Evolutionary conservation across 1,284 basidiomycete genomes (phyloP), one percentile per base, ranked within the genome.

Genomic region (Rugosomyces carneus): DNA sequence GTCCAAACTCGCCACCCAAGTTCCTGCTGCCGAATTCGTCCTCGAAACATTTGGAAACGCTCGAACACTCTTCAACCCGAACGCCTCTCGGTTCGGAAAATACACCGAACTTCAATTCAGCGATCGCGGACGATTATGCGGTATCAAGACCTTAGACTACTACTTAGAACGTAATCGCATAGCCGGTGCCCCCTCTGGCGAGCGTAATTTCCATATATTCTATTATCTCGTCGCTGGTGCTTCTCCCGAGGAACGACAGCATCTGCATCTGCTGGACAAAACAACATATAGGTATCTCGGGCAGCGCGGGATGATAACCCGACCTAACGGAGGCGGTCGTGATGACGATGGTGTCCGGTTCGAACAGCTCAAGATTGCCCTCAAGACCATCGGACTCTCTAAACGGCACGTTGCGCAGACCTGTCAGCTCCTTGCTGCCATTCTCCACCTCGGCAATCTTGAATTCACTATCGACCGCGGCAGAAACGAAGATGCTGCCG

Each of bases 121-220:
- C 40, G 93, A 96, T 19, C 84, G 89, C 40, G 94, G 94, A 5
- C 79, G 91, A 9, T 70, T 99, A 0, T 82, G 78, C 44, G 95
- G 96, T 53, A 72, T 93, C 61, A 99, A 98, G 67, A 95, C 91
- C 0, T 83, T 98, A 54, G 93, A 98, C 60, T 99, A 99, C 70
- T 97, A 95, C 69, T 79, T 99, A 47, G 93, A 99, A 65, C 79
- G 89, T 37, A 87, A 84, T 49, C 80, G 91, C 13, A 89, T 95
- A 15, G 77, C 87, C 3, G 80, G 81, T 34, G 80, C 85, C 0
- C 85, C 85, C 2, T 86, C 80, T 0, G 91, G 91, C 45, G 92
- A 96, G 65, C 81, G 93, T 20, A 97, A 95, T 57, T 99, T 98
- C 66, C 93, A 98, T 65, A 89, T 95, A 39, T 96, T 98, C 67